Evolutionary conservation across 2,329 filamentous ascomycete genomes (phyloP).

Genomic region (Scytalidium lignicola): DNA sequence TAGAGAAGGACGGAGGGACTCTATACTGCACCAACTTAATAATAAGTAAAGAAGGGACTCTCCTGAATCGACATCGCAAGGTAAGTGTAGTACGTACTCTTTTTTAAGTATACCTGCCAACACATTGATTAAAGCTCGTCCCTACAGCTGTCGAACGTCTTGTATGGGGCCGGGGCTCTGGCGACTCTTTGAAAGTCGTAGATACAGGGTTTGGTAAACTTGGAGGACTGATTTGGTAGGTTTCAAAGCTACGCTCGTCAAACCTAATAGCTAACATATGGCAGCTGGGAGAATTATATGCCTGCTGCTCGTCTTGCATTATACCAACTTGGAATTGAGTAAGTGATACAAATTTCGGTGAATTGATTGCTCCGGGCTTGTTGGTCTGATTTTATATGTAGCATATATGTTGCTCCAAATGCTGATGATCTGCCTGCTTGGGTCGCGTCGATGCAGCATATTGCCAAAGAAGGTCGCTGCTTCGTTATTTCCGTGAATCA

Average conservation of each 20-base stretch:
- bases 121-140: constrained; percentile 23
- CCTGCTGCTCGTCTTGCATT: constrained; percentile 35
- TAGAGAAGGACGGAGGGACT: constrained; percentile 36
- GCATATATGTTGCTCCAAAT: constrained; percentile 25
- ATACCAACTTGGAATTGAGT: constrained; percentile 38
- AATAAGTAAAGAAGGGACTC: constrained; percentile 32
- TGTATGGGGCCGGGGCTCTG: constrained; percentile 35
- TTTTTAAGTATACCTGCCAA: too few relatives aligned
- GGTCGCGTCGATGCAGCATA: constrained; percentile 38
- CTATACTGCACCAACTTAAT: constrained; percentile 36
- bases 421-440: constrained; percentile 27
- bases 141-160: constrained; percentile 36
- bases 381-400: constrained; percentile 1
- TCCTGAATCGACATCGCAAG: too few relatives aligned
- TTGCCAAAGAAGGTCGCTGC: constrained; percentile 39
- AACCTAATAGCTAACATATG: neutral
- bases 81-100: too few relatives aligned
- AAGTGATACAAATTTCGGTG: constrained; percentile 9
- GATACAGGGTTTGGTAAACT: constrained; percentile 36
- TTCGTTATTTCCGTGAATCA: constrained; percentile 38
- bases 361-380: neutral
- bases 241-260: neutral
- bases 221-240: constrained; percentile 35
- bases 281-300: constrained; percentile 40
- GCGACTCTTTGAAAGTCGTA: constrained; percentile 34